Base-by-base conservation (phyloP, 139 green algal species). In the Astrephomene gubernaculifera region DNA sequence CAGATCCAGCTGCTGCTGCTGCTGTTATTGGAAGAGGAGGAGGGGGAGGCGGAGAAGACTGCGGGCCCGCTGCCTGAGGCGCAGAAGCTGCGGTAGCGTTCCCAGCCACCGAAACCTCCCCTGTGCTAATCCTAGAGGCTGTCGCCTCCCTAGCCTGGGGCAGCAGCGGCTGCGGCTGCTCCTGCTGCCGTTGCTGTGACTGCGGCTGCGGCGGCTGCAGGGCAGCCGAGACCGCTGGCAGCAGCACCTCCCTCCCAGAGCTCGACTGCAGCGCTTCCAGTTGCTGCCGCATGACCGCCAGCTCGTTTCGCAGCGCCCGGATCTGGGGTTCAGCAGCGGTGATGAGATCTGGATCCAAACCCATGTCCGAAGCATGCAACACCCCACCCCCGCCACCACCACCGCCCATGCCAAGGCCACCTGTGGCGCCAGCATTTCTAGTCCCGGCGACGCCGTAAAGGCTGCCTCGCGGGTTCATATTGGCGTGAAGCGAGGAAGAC, bases 231-330 rank as follows among this genome's bases (percentile, higher is more conserved):
- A 38, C 8, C 29, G 49, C 49, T 8, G 4, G 8, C 22, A 70
- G 41, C 61, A 39, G 1, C 25, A 14, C 9, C 9, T 63, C 43
- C 4, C 70, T 27, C 1, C 25, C 41, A 41, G 70, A 35, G 49
- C 49, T 25, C 7, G 31, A 33, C 31, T 61, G 39, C 49, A 88
- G 35, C n/a, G 78, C 72, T 7, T 88, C 65, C 39, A 88, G 49
- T 52, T 84, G 74, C 65, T 84, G 65, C 53, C 83, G 83, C 83
- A 88, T 88, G 25, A 35, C 31, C 10, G 45, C 43, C 35, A 88
- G 73, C 73, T 88, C 83, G 61, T 71, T 76, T 7, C 83, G 73
- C 10, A 88, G 74, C 7, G 74, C 73, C 0, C 49, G 53, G 36
- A 88, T 75, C 64, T 88, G 83, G 52, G 67, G 73, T 74, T 88